Evolutionary conservation across 2,329 filamentous ascomycete genomes (phyloP).

Genomic region (Aspergillus tamarii): DNA sequence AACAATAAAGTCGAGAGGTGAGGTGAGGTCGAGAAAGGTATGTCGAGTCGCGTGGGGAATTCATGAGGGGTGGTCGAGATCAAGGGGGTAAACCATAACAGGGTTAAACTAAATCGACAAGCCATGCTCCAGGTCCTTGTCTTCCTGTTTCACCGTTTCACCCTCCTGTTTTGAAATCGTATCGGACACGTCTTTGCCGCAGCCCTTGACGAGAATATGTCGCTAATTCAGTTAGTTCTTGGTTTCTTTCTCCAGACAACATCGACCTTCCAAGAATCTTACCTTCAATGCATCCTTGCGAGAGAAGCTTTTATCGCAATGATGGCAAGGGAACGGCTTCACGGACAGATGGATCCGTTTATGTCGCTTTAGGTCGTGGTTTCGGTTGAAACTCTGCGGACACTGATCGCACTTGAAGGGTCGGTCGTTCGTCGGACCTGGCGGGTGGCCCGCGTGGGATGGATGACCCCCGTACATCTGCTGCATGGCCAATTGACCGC

Average conservation of each 20-base stretch:
- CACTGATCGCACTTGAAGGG: conserved; percentile 96
- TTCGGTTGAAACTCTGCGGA: conserved; percentile 90
- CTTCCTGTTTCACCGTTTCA: conserved; percentile 22
- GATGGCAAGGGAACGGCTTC: conserved; percentile 89
- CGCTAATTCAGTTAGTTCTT: conserved; percentile 47
- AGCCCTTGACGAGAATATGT: conserved; percentile 70
- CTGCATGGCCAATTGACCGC: conserved; percentile 59
- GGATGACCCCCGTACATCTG: conserved; percentile 63
- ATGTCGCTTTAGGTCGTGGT: conserved; percentile 94
- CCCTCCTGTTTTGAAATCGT: conserved; percentile 5
- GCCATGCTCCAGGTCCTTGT: conserved; percentile 16
- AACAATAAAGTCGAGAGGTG: neutral
- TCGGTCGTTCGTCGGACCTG: conserved; percentile 68
- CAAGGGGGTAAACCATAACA: neutral
- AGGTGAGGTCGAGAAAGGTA: neutral
- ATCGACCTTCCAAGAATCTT: conserved; percentile 33
- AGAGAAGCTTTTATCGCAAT: conserved; percentile 96
- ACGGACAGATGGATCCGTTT: conserved; percentile 93
- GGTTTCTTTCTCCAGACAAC: neutral
- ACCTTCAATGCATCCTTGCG: conserved; percentile 97
- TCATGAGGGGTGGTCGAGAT: neutral
- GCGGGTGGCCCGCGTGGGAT: conserved; percentile 58
- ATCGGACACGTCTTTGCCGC: conserved; percentile 53
- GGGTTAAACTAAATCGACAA: conserved; percentile 4
- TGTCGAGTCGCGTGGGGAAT: neutral